Percentiles rank a stretch among this genome's conserved stretches.
These are phyloP conservation scores for Thelephora terrestris DNA, from an alignment of 1,284 basidiomycete genomes.

Conservation along the genomic window DNA sequence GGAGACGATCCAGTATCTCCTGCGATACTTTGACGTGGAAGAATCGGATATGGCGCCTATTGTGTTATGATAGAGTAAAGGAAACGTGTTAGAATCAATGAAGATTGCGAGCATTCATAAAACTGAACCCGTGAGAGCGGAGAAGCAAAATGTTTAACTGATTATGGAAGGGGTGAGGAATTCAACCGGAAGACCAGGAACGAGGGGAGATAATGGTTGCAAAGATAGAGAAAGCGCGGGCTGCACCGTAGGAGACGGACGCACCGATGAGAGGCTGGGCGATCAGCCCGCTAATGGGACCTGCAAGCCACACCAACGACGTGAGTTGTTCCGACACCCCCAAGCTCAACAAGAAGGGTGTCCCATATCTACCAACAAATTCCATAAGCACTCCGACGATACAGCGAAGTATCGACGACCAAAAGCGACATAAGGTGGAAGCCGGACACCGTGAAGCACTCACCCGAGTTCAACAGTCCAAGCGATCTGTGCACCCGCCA, in stretches of 20 bases:
- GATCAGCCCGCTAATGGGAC: conserved; percentile 87
- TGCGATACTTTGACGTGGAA: conserved; percentile 78
- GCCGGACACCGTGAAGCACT: conserved; percentile 16
- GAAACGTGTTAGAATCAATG: not conserved
- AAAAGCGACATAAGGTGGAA: not conserved
- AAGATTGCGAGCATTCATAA: not conserved
- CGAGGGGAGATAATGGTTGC: not conserved
- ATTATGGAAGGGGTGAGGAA: not conserved
- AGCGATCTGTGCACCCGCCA: conserved; percentile 86
- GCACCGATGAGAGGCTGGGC: conserved; percentile 91
- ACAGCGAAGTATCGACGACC: not conserved
- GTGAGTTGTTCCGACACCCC: conserved; percentile 89
- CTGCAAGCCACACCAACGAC: conserved; percentile 94
- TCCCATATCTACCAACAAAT: conserved; percentile 64
- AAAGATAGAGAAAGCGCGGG: not conserved
- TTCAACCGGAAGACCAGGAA: not conserved
- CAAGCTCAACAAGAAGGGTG: conserved; percentile 83
- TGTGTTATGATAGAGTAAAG: not conserved
- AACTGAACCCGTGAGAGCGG: not conserved
- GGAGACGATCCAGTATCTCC: conserved; percentile 82
- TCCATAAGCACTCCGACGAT: not conserved
- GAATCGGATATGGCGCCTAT: conserved; percentile 89
- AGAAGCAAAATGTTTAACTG: not conserved
- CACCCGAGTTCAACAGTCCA: conserved; percentile 90
- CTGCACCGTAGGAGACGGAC: conserved; percentile 10